These are phyloP conservation scores for Boletus sp. DNA, from an alignment of 768 basidiomycete species.

Conservation along the genomic window DNA sequence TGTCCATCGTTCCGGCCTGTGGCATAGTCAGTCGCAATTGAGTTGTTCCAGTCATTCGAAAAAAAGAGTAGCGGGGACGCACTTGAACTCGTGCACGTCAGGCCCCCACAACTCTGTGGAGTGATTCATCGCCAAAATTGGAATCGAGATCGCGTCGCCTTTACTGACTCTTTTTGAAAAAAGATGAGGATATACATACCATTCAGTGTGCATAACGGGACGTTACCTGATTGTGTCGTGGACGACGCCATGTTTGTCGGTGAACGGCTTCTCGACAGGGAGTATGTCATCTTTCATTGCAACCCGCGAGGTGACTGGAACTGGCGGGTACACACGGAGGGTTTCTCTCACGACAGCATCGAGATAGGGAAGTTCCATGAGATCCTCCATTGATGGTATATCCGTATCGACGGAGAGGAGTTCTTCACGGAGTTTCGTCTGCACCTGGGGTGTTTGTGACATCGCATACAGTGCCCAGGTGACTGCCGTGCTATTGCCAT, in stretches of 20 bases:
- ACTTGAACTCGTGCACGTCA: conserved; percentile 62
- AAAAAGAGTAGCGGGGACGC: not conserved
- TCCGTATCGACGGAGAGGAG: conserved; percentile 49
- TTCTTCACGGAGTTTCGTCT: conserved; percentile 59
- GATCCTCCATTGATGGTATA: conserved; percentile 65
- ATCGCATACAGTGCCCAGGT: conserved; percentile 63
- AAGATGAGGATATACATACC: not conserved
- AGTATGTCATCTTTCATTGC: conserved; percentile 53
- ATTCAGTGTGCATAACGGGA: not conserved
- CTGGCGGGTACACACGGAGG: conserved; percentile 53
- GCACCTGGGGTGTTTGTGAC: conserved; percentile 44
- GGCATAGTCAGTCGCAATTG: not conserved
- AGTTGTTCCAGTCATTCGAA: not conserved
- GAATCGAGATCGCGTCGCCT: conserved; percentile 48
- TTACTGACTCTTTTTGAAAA: conserved; percentile 35
- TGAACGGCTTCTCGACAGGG: conserved; percentile 47
- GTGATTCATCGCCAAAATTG: conserved; percentile 53
- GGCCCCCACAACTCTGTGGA: conserved; percentile 57
- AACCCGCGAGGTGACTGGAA: conserved; percentile 42
- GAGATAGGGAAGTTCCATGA: conserved; percentile 64
- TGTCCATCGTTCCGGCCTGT: conserved; percentile 49
- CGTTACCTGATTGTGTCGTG: conserved; percentile 39
- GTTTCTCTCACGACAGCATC: conserved; percentile 64
- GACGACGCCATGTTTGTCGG: conserved; percentile 41
- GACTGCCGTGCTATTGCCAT: conserved; percentile 30